A percentile compares a stretch with the other conserved stretches of the same genome.
Evolutionary conservation across 1,139 yeast species (phyloP).

Genomic region (Trichomonascaceae sp.): DNA sequence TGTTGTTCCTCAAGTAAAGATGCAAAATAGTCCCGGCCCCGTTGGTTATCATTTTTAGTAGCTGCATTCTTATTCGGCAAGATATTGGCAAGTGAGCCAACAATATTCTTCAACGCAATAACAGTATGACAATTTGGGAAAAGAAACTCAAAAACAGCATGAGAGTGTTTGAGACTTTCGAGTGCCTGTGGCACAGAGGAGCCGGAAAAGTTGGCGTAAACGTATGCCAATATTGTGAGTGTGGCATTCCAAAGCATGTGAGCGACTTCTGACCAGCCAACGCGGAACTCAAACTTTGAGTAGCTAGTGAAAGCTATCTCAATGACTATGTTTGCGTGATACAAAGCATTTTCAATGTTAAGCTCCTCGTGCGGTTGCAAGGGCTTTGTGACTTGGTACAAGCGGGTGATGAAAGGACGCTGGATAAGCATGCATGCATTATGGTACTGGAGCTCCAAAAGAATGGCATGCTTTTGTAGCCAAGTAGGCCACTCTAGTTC

Average conservation of each 20-base stretch:
- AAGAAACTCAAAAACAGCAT: not conserved
- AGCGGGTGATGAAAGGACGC: not conserved
- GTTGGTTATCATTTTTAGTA: not conserved
- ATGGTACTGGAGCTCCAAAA: not conserved
- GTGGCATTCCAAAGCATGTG: not conserved
- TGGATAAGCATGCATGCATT: not conserved
- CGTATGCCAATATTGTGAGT: not conserved
- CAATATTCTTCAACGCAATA: not conserved
- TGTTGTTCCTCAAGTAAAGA: not conserved
- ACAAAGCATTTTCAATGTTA: not conserved
- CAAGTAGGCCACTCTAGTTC: not conserved
- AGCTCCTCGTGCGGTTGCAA: not conserved
- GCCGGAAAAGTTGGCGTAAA: not conserved
- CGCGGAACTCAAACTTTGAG: not conserved
- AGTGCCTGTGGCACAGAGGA: not conserved
- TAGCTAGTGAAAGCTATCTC: not conserved
- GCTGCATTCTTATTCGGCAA: not conserved
- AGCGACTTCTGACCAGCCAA: not conserved
- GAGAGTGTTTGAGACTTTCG: not conserved
- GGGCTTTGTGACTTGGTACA: not conserved
- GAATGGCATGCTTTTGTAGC: not conserved
- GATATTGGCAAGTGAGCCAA: not conserved
- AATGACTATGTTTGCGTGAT: not conserved
- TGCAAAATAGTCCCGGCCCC: not conserved
- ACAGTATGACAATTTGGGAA: not conserved